These are phyloP conservation scores for Coix lacrymajobi DNA, from an alignment of 176 grass and related monocot genomes.

Conservation along the genomic window DNA sequence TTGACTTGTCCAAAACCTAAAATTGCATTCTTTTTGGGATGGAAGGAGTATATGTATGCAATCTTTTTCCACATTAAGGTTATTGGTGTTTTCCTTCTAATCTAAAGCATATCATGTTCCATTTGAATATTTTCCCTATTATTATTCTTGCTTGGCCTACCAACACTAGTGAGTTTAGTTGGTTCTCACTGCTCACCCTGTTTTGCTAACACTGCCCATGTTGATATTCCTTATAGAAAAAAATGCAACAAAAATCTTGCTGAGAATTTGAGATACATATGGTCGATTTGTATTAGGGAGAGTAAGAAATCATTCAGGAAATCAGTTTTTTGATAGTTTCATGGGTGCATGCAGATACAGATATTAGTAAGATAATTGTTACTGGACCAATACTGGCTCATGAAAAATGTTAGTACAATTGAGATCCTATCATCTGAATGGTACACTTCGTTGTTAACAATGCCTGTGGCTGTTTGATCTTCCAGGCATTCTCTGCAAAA, in stretches of 20 bases:
- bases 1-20: too few relatives aligned
- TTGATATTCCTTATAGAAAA: not conserved
- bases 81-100: not conserved
- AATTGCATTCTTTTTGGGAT: too few relatives aligned
- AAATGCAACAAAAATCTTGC: not conserved
- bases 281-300: not conserved
- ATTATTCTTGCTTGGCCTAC: not conserved
- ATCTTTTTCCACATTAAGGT: not conserved
- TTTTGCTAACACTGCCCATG: not conserved
- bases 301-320: not conserved
- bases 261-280: not conserved
- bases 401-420: not conserved
- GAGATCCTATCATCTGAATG: conserved; percentile 11
- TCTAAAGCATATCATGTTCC: not conserved
- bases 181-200: not conserved
- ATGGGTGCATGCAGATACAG: not conserved
- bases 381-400: not conserved
- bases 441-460: not conserved
- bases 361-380: not conserved
- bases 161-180: not conserved
- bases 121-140: not conserved
- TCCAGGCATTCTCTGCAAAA: not conserved
- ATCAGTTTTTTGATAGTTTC: not conserved
- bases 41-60: not conserved
- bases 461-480: not conserved